Base-by-base conservation (phyloP, 176 grass and related monocot species). In the Musa itinerans region DNA sequence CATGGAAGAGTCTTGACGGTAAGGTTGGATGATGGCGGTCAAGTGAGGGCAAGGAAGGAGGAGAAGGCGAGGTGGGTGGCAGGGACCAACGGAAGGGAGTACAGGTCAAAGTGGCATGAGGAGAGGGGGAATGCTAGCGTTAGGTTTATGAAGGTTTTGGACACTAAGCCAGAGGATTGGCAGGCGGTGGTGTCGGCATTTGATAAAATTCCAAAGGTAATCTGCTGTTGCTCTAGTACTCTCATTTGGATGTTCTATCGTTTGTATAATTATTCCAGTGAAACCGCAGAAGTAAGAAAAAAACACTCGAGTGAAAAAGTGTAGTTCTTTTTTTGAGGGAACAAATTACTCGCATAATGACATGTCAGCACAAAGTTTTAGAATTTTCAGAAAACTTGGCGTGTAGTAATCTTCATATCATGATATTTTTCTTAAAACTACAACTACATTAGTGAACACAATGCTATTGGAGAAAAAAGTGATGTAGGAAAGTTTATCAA, bases 191-290 rank as follows among this genome's bases (percentile, higher is more conserved):
- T 94, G 78, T 91, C 88, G 1, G 88, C 95, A 5, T 99, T 99
- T 66, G 88, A 99, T 76, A 90, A 80, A 82, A 94, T 94, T 53
- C 84, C 87, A 16, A 99, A 94, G 90, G 94, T 98, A 84, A 80
- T 23, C 27, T 78, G 34, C 24, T 64, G 0, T 17, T 19, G 17
- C 65, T 43, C 12, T 43, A 34, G 25, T 7, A 17, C 24, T 68
- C 24, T 43, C 34, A 29, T 68, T 68, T 6, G 7, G 8, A 7
- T 61, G 57, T 21, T 9, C 1, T 61, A 6, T 6, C 4, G 4
- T 43, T 43, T 43, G 4, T 43, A 43, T 43, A 43, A 43, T 43
- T 43, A 6, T 43, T 43, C 6, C 34, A 43, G 4, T 43, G 34
- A 43, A 43, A 3, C 29, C 29, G 2, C 29, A 29, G 29, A 29